Evolutionary conservation across 2,329 filamentous ascomycete species (phyloP), one percentile per base, ranked within the genome.

Genomic region (Aureobasidium namibiae): DNA sequence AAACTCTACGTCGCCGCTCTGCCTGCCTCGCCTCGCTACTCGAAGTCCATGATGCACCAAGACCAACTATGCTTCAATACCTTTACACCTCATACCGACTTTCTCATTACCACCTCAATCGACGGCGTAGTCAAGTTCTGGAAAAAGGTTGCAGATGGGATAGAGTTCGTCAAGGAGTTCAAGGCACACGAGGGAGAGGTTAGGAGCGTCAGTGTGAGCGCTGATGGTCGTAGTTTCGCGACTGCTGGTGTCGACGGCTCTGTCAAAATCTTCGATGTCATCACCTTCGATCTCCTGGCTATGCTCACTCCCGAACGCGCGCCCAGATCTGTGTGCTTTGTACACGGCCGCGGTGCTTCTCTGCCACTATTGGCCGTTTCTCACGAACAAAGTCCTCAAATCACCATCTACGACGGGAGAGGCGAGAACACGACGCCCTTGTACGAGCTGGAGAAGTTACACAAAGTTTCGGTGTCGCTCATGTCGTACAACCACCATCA

Each of bases 61-160:
- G 94, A 99, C 66, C 91, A 96, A 75, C 76, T 99, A 52, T 83
- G 88, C 60, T 97, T 92, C 68, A 83, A 90, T 63, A 95, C 87
- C 13, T 86, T 96, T 72, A 96, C 95, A 1, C 92, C 92, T 0
- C 78, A 87, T 61, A 96, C 92, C 61, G 94, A 97, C 66, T 99
- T 99, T 70, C 79, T 99, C 38, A 94, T 99, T 63, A 99, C 94
- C 1, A 90, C 89, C 62, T 97, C 94, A 0, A 77, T 89, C 44
- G 94, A 99, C 70, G 95, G 95, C n/a, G 88, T 92, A 0, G 92
- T 97, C 66, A 99, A 99, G 74, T 99, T 99, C 73, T 99, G 94
- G 94, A 99, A 99, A 77, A 99, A 99, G 76, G 83, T 89, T 64
- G 86, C 84, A 1, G 86, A 89, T 34, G 90, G 90, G 0, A 89